Evolutionary conservation across 2,329 filamentous ascomycete species (phyloP), one percentile per base, ranked within the genome.

Genomic region (Dothideomycetidae sp.): DNA sequence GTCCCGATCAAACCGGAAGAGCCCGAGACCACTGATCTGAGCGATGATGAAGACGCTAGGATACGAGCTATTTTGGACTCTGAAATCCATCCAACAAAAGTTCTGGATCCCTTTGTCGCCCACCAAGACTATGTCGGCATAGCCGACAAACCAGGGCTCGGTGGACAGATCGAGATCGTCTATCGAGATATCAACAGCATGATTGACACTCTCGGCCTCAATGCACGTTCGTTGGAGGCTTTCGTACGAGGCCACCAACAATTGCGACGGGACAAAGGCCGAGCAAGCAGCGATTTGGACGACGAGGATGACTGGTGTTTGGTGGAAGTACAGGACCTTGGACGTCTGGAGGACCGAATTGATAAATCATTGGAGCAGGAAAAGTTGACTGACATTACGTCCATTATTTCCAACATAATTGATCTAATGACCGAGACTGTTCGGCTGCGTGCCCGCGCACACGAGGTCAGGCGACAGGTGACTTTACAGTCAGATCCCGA

Each of bases 171-270:
- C 39, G 63, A 70, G 48, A 59, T 59, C 36, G 52, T 69, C 36
- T 90, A 82, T 54, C 71, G 79, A 31, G 82, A 88, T 50, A 81
- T 88, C 53, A 88, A 90, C 56, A 81, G 81, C 10, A 98, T 96
- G 90, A 77, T 98, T 30, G 84, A 94, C 50, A 88, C 82, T 0
- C 63, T 96, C 29, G 88, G 88, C 7, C 70, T 94, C 34, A 96
- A 96, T 53, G 75, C 81, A 4, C 71, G 88, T 11, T 75, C 68
- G 5, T 50, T 78, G 29, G 58, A 65, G 13, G 62, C 67, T 0
- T 78, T 71, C 49, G 58, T 86, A 30, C 67, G 71, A 39, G 82
- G 78, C 5, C 81, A 92, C 47, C 66, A 65, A 9, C 63, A 74
- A 34, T 58, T 65, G 29, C 57, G 63, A 34, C 64, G 69, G 36